phyloP scores from a whole-genome alignment of 2,329 filamentous ascomycete genomes.

The Samsoniella hepiali region DNA sequence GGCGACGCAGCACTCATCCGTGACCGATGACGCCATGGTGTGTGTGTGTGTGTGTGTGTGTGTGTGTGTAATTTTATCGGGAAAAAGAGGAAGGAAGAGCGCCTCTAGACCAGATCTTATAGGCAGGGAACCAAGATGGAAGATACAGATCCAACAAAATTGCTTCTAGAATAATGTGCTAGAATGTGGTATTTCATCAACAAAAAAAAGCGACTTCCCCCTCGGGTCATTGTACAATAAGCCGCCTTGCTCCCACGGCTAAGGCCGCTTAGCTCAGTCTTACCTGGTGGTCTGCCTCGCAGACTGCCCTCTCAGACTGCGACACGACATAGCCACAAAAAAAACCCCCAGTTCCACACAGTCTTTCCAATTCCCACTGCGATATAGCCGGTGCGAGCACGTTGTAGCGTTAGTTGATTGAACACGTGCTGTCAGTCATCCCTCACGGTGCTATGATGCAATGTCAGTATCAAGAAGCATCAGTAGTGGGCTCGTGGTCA shows the following conservation, averaged over 20 bases:
- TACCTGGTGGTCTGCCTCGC: slow-evolving; percentile 8
- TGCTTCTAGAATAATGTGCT: background rate
- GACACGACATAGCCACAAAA: slow-evolving; percentile 8
- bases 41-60: too few species aligned
- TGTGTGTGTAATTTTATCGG: background rate
- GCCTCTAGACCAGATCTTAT: background rate
- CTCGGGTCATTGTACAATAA: background rate
- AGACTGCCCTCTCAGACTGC: background rate
- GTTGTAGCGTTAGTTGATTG: background rate
- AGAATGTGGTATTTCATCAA: background rate
- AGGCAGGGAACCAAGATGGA: background rate
- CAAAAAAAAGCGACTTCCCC: background rate
- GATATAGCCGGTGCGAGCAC: slow-evolving; percentile 6
- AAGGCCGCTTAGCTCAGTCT: background rate
- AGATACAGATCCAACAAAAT: background rate
- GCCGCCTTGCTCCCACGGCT: background rate
- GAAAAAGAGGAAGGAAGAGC: background rate
- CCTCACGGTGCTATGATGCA: background rate
- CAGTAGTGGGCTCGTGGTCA: background rate
- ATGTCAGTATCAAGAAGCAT: background rate
- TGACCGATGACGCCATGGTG: slow-evolving; percentile 5
- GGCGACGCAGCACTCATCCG: slow-evolving; percentile 24
- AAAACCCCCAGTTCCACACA: background rate
- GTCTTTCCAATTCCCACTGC: slow-evolving; percentile 17
- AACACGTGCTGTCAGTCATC: background rate